phyloP scores from a whole-genome alignment of 2,329 filamentous ascomycete species.

The Massarina eburnea region DNA sequence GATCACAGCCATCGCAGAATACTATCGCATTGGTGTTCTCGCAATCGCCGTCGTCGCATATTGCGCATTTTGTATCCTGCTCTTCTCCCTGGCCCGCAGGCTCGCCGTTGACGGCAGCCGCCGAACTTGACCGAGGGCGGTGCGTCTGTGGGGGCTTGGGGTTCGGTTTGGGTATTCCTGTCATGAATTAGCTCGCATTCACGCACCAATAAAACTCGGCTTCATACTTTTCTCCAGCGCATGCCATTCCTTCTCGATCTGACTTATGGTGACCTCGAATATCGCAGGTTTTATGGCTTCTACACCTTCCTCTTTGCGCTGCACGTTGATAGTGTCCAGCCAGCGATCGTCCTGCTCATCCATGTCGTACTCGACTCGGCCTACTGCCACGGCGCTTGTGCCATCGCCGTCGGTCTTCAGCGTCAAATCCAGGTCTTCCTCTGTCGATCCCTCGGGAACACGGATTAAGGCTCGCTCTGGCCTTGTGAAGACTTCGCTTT shows the following conservation, averaged over 20 bases:
- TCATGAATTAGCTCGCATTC: slow-evolving; percentile 6
- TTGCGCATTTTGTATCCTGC: slow-evolving; percentile 94
- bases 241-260: slow-evolving; percentile 99
- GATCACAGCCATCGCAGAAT: slow-evolving; percentile 96
- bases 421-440: slow-evolving; percentile 63
- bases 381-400: slow-evolving; percentile 57
- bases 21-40: slow-evolving; percentile 99
- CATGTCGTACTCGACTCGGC: slow-evolving; percentile 98
- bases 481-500: slow-evolving; percentile 84
- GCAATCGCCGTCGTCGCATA: slow-evolving; percentile 98
- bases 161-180: slow-evolving; percentile 86
- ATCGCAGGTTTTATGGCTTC: slow-evolving; percentile 88
- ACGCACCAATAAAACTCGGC: background rate
- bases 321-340: slow-evolving; percentile 80
- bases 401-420: slow-evolving; percentile 62
- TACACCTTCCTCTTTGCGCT: slow-evolving; percentile 71
- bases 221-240: slow-evolving; percentile 77
- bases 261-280: slow-evolving; percentile 97
- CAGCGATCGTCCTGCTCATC: slow-evolving; percentile 98
- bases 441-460: slow-evolving; percentile 62
- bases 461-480: slow-evolving; percentile 72
- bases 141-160: slow-evolving; percentile 95
- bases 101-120: slow-evolving; percentile 93
- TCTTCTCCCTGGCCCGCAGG: slow-evolving; percentile 79
- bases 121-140: slow-evolving; percentile 87